Percentiles rank a stretch among this genome's conserved stretches.
Conservation (phyloP, 164 flowering plant species). For the Buxus sempervirens region DNA sequence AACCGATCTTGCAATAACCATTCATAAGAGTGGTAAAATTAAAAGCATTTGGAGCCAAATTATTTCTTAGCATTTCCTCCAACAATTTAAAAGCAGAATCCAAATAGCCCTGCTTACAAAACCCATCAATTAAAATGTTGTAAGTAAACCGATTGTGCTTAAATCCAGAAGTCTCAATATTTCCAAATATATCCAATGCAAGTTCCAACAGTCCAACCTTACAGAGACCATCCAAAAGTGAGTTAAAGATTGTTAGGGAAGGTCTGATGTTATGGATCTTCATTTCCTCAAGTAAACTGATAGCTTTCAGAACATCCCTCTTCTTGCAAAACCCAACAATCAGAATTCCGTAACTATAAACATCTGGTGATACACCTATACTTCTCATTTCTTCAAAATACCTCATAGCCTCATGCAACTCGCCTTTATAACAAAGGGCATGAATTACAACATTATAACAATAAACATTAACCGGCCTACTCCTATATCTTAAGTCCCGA, state of each 20-base stretch:
- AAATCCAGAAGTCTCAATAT: slow-evolving; percentile 23
- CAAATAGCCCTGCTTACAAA: slow-evolving; percentile 29
- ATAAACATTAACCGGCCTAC: slow-evolving; percentile 28
- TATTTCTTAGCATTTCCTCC: slow-evolving; percentile 32
- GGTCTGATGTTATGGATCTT: slow-evolving; percentile 24
- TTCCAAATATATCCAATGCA: slow-evolving; percentile 19
- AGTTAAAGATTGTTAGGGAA: slow-evolving; percentile 27
- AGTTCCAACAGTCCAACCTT: slow-evolving; percentile 22
- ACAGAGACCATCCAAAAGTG: slow-evolving; percentile 31
- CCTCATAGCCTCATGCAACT: slow-evolving; percentile 23
- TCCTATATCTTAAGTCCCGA: slow-evolving; percentile 8
- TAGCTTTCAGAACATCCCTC: slow-evolving; percentile 34
- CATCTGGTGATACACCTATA: slow-evolving; percentile 14
- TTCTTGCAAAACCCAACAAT: too few species aligned
- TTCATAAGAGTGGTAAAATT: slow-evolving; percentile 24
- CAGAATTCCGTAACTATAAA: too few species aligned
- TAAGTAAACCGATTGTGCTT: slow-evolving; percentile 27
- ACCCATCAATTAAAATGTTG: slow-evolving; percentile 29
- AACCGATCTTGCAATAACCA: slow-evolving; percentile 28
- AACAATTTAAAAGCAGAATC: slow-evolving; percentile 23
- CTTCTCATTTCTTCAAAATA: slow-evolving; percentile 39
- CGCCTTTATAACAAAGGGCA: slow-evolving; percentile 32
- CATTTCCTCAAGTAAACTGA: slow-evolving; percentile 37
- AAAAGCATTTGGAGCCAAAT: slow-evolving; percentile 23
- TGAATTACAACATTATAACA: slow-evolving; percentile 42